Evolutionary conservation across 371 early-diverging fungal species (phyloP), one percentile per base, ranked within the genome.

Genomic region (Dinochytrium kinnereticum): DNA sequence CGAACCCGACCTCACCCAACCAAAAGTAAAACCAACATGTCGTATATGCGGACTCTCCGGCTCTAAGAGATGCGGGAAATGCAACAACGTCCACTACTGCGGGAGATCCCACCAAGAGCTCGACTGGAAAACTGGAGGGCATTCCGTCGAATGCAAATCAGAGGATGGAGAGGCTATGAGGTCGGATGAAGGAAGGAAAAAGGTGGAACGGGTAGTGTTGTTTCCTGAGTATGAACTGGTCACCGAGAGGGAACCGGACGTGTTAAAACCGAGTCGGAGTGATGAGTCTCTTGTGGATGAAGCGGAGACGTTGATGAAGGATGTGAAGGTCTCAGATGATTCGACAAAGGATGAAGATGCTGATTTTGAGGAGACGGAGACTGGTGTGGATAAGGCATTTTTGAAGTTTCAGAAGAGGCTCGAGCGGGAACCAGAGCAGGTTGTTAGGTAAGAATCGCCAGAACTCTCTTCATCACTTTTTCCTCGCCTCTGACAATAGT

Each of bases 321-420:
- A 51, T 53, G 10, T 34, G 59, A 33, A 30, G 61, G 44, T 59
- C 69, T 28, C 28, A 70, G 2, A 73, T 0, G 72, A 78, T 10
- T 76, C 74, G 10, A 80, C 81, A 51, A 79, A 75, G 15, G 78
- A 70, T 30, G 77, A 79, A 2, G 80, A 81, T 37, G 76, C 81
- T 75, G 84, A 83, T 33, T 89, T 90, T 68, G 94, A 94, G 73
- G 83, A 88, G 71, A 90, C 93, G 5, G 80, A 89, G 65, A 93
- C 92, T 5, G 94, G 91, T n/a, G 98, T 98, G 2, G 98, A 98
- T 78, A 82, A 86, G 51, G 88, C 92, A 0, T 98, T 98, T 81
- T 80, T 98, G 70, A 84, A 90, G 71, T 98, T 97, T 85, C 97
- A 98, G 80, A 89, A 91, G 74, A 88, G 91, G 40, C 84, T 96